Percentiles rank a stretch among this genome's conserved stretches.
Conservation (phyloP, 2,329 filamentous ascomycete species). For the Xylaria digitata region DNA sequence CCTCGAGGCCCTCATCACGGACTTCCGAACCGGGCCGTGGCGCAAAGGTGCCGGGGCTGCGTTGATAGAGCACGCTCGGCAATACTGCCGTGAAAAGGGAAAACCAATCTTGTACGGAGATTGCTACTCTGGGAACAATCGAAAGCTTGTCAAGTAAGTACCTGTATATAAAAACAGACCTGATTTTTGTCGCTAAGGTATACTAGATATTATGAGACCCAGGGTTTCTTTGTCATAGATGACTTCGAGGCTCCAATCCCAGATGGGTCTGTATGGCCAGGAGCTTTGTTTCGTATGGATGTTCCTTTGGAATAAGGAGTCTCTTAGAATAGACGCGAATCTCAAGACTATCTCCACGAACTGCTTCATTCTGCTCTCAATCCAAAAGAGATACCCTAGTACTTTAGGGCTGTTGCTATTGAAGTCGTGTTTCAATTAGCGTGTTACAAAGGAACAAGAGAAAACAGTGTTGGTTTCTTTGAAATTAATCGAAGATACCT, state of each 20-base stretch:
- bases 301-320: background rate
- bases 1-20: conserved; percentile 36
- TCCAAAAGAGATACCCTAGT: too few relatives aligned
- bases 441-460: too few relatives aligned
- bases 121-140: conserved; percentile 31
- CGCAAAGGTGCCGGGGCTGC: conserved; percentile 35
- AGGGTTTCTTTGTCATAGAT: conserved; percentile 29
- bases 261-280: conserved; percentile 22
- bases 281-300: conserved; percentile 23
- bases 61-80: conserved; percentile 26
- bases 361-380: background rate
- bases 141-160: conserved; percentile 37
- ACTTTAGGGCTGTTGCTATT: too few relatives aligned
- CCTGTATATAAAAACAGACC: background rate
- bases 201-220: conserved; percentile 33
- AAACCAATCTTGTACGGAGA: conserved; percentile 26
- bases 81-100: conserved; percentile 22
- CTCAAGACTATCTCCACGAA: background rate
- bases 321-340: background rate
- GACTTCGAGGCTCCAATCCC: conserved; percentile 18
- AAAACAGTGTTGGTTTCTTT: too few relatives aligned
- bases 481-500: too few relatives aligned
- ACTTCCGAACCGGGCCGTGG: conserved; percentile 31
- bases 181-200: conserved; percentile 11
- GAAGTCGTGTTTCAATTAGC: too few relatives aligned